Evolutionary conservation across 2,329 filamentous ascomycete genomes (phyloP), one percentile per base, ranked within the genome.

Genomic region (Fusarium sacchari): DNA sequence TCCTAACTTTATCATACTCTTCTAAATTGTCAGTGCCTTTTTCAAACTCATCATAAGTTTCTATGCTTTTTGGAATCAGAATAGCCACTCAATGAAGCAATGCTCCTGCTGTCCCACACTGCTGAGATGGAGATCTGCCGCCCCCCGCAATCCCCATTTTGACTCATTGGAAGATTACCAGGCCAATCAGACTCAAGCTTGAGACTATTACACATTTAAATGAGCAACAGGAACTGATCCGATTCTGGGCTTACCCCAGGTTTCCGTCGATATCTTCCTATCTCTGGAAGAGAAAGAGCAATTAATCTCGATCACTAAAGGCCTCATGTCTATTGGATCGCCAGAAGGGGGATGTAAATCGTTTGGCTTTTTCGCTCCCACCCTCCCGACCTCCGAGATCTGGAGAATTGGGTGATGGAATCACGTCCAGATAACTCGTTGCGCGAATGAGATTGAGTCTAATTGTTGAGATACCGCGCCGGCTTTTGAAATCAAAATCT

Each of bases 261-360:
- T 78, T 78, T 73, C 55, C 30, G 59, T 70, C 65, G 68, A 77
- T 78, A 77, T 76, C 76, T 65, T 63, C 67, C 71, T 77, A 68
- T 72, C 64, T 68, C 43, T 69, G 47, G 59, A 39, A 34, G 52
- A 44, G 39, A 76, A 71, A 56, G 55, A 52, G 50, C 40, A 70
- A 69, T 63, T 71, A 72, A 71, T 75, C 72, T 55, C 66, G 59
- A 77, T 77, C 72, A 61, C 63, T 78, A 77, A 78, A 77, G 68
- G 34, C 72, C 73, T 68, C 56, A 36, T 55, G 60, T 43, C 52
- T 63, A 77, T 77, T 77, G 76, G 76, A 52, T 64, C 64, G 52
- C 67, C 58, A 73, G 68, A 53, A 69, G 62, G 69, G 44, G 67
- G 34, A 71, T 58, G 67, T 37, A 43, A 69, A 69, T 59, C 55